Evolutionary conservation across 2,329 filamentous ascomycete genomes (phyloP).

Genomic region (Phoma sp.): DNA sequence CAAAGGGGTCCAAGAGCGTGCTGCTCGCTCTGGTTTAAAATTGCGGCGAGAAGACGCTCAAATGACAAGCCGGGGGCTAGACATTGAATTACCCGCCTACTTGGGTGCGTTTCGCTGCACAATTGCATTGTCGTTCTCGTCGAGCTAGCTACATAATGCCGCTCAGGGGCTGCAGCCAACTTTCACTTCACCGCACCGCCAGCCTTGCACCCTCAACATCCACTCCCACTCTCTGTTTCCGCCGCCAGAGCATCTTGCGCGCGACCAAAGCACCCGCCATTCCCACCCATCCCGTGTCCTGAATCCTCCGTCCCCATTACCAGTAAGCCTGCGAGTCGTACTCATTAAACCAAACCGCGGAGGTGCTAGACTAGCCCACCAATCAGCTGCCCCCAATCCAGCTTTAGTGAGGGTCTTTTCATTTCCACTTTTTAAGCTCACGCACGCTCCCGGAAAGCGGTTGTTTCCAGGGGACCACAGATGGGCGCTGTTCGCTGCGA

Average conservation of each 20-base stretch:
- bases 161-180: constrained; percentile 10
- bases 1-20: constrained; percentile 20
- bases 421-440: constrained; percentile 46
- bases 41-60: constrained; percentile 20
- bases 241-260: background rate
- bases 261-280: background rate
- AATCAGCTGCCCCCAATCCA: constrained; percentile 27
- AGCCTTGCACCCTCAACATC: background rate
- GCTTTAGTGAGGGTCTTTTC: constrained; percentile 18
- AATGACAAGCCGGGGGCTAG: constrained; percentile 20
- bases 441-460: constrained; percentile 18
- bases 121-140: constrained; percentile 1
- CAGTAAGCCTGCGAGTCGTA: constrained; percentile 18
- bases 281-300: constrained; percentile 4
- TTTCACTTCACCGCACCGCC: background rate
- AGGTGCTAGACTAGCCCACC: constrained; percentile 29
- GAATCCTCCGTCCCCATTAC: constrained; percentile 12
- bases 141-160: background rate
- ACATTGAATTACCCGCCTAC: constrained; percentile 11
- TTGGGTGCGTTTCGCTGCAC: constrained; percentile 6
- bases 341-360: constrained; percentile 32
- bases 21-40: constrained; percentile 20
- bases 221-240: background rate
- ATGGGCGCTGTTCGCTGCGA: constrained; percentile 12
- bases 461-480: constrained; percentile 20